Conservation (phyloP, 208 protist species). For the Wallacemonas collosoma region DNA sequence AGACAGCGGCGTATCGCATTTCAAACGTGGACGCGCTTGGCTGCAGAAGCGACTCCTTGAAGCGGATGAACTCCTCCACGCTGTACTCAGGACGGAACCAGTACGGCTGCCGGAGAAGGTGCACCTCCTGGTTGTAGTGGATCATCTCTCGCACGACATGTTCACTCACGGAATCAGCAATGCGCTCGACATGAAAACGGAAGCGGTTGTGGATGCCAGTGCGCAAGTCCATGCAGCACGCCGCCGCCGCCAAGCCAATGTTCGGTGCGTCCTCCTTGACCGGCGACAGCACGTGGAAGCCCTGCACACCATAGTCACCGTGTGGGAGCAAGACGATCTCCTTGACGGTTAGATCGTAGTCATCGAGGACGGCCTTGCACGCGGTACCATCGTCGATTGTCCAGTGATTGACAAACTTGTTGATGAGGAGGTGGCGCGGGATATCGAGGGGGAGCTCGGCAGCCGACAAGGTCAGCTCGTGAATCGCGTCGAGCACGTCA, state of each 20-base stretch:
- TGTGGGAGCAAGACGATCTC: conserved; percentile 76
- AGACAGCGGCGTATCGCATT: conserved; percentile 82
- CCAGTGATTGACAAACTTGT: conserved; percentile 74
- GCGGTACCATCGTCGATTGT: conserved; percentile 60
- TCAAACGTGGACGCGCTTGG: conserved; percentile 83
- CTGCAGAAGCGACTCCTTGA: conserved; percentile 87
- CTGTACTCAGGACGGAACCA: conserved; percentile 91
- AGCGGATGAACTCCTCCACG: conserved; percentile 90
- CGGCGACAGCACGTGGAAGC: conserved; percentile 75
- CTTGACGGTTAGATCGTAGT: conserved; percentile 65
- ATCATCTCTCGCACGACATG: conserved; percentile 81
- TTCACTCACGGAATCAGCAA: conserved; percentile 86
- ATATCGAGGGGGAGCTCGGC: conserved; percentile 83
- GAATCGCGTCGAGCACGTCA: conserved; percentile 81
- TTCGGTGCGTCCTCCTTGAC: conserved; percentile 78
- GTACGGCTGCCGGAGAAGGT: conserved; percentile 86
- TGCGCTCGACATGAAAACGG: conserved; percentile 88
- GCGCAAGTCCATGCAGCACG: conserved; percentile 86
- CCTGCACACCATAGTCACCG: conserved; percentile 85
- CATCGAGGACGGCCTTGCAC: conserved; percentile 48
- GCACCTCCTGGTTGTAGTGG: conserved; percentile 82
- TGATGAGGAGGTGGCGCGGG: conserved; percentile 42
- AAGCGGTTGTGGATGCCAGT: conserved; percentile 92
- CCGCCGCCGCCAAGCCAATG: conserved; percentile 76
- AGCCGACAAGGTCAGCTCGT: conserved; percentile 86